Evolutionary conservation across 352 stramenopile genomes (phyloP).

Genomic region (Pythium chondricola): DNA sequence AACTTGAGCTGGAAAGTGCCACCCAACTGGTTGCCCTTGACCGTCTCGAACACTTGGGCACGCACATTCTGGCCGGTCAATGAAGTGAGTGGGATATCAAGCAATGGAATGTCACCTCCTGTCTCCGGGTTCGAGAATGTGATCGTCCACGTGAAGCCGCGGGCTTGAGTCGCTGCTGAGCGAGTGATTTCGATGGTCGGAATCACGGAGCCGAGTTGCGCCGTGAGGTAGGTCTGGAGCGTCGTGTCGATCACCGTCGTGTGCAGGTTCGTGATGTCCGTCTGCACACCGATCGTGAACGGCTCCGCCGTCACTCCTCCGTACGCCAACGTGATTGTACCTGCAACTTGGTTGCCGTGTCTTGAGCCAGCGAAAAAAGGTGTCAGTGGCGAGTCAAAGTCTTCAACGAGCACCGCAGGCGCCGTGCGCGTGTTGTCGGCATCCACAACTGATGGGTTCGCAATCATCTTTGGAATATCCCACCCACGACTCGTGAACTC

Average conservation of each 20-base stretch:
- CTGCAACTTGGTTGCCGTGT: constrained; percentile 90
- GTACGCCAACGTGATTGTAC: constrained; percentile 68
- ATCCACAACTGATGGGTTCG: constrained; percentile 22
- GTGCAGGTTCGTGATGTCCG: constrained; percentile 22
- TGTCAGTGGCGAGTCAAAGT: constrained; percentile 28
- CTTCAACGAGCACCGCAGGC: constrained; percentile 37
- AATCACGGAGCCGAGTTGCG: constrained; percentile 29
- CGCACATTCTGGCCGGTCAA: constrained; percentile 29
- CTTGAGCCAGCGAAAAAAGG: constrained; percentile 57
- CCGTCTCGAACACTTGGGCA: constrained; percentile 57
- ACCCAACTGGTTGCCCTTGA: constrained; percentile 85
- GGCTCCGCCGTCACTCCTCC: constrained; percentile 28
- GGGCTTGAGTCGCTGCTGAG: constrained; percentile 52
- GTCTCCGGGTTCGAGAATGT: constrained; percentile 45
- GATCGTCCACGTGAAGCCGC: constrained; percentile 81
- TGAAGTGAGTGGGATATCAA: constrained; percentile 29
- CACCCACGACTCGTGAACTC: constrained; percentile 82
- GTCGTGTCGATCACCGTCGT: constrained; percentile 24
- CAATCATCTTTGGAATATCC: constrained; percentile 81
- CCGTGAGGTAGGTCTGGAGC: constrained; percentile 36
- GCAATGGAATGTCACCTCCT: constrained; percentile 80
- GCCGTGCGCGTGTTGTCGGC: constrained; percentile 10
- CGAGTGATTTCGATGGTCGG: constrained; percentile 45
- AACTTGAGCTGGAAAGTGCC: constrained; percentile 93
- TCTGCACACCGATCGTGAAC: constrained; percentile 42